These are phyloP conservation scores for Gastrolobium villosum DNA, from an alignment of 306 rosid species.

Conservation along the genomic window DNA sequence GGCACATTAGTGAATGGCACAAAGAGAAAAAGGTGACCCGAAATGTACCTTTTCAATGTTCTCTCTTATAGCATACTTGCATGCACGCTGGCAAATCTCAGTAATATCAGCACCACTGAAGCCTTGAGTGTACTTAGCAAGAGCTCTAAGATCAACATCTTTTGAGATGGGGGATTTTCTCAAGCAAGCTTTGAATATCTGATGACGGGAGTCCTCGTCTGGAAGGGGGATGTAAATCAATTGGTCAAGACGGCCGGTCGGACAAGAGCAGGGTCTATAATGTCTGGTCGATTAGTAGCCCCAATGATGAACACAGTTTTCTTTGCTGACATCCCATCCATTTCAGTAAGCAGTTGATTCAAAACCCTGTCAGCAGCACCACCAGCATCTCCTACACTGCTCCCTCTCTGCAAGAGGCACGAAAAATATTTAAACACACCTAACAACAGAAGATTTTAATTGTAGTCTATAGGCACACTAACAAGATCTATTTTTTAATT, in stretches of 20 bases:
- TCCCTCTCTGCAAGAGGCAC: constrained; percentile 80
- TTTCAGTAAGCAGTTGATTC: constrained; percentile 95
- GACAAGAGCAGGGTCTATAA: constrained; percentile 94
- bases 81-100: constrained; percentile 95
- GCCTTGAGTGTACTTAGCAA: constrained; percentile 98
- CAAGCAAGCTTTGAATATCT: constrained; percentile 89
- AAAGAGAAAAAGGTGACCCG: constrained; percentile 7
- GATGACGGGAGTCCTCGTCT: constrained; percentile 90
- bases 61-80: constrained; percentile 98
- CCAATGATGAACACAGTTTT: constrained; percentile 97
- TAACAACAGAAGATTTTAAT: constrained; percentile 14
- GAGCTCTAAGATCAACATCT: constrained; percentile 92
- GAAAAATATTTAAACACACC: constrained; percentile 16
- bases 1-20: constrained; percentile 34
- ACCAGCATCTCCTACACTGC: constrained; percentile 98
- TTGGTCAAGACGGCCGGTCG: constrained; percentile 99
- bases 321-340: constrained; percentile 99
- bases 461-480: not conserved
- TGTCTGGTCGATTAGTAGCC: constrained; percentile 97
- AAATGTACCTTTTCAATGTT: constrained; percentile 91
- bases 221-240: constrained; percentile 98
- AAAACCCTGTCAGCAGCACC: constrained; percentile 99
- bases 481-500: not conserved
- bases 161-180: constrained; percentile 93
- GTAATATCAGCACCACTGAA: constrained; percentile 98